These are phyloP conservation scores for Zostera marina DNA, from an alignment of 116 monocot species.

Conservation along the genomic window DNA sequence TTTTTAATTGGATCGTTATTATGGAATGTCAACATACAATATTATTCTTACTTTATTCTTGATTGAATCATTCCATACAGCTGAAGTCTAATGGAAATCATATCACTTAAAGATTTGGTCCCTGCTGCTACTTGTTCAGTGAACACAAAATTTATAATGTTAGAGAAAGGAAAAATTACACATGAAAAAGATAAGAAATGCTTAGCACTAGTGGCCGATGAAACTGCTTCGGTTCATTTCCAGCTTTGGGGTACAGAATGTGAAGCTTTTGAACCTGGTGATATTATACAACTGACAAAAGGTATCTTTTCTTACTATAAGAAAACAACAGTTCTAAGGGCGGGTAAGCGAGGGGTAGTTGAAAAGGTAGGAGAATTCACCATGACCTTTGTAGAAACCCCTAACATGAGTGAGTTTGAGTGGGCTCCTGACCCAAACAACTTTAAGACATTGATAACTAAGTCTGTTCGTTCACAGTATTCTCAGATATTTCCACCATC, in stretches of 20 bases:
- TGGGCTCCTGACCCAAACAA: slow-evolving; percentile 7
- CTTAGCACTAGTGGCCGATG: slow-evolving; percentile 70
- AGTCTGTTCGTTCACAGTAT: slow-evolving; percentile 1
- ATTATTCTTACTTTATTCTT: not conserved
- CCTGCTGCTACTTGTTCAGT: slow-evolving; percentile 70
- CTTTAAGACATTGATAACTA: slow-evolving; percentile 6
- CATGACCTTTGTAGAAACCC: slow-evolving; percentile 77
- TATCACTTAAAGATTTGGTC: slow-evolving; percentile 54
- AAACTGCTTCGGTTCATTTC: slow-evolving; percentile 67
- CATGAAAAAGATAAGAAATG: slow-evolving; percentile 42
- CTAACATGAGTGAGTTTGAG: slow-evolving; percentile 78
- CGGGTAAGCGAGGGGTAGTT: slow-evolving; percentile 53
- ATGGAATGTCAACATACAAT: not conserved
- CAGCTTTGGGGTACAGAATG: slow-evolving; percentile 88
- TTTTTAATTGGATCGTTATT: too few relatives aligned
- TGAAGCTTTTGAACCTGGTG: slow-evolving; percentile 66
- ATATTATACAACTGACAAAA: slow-evolving; percentile 43
- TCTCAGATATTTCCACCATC: not conserved
- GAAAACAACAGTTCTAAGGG: slow-evolving; percentile 54
- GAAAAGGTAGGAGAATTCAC: slow-evolving; percentile 82
- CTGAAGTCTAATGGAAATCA: slow-evolving; percentile 6
- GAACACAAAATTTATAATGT: slow-evolving; percentile 55
- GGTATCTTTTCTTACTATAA: slow-evolving; percentile 85
- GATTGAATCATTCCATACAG: not conserved
- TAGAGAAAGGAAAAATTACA: slow-evolving; percentile 36